phyloP scores from a whole-genome alignment of 805 yeast species.

The Candida adriatica region DNA sequence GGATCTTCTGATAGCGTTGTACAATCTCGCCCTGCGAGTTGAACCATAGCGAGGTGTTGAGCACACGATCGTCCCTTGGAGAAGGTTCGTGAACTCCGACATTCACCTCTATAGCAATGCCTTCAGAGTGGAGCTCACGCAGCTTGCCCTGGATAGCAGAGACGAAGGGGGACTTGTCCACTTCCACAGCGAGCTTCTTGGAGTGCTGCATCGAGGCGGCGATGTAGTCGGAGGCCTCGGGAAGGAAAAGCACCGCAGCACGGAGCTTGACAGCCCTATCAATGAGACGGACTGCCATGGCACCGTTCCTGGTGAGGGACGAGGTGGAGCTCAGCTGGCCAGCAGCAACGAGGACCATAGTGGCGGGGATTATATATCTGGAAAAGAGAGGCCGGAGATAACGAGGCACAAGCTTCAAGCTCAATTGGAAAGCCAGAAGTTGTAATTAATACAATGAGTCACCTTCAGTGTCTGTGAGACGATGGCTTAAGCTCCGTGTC shows the following conservation, averaged over 20 bases:
- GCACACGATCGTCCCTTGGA: conserved; percentile 37
- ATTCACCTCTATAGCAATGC: conserved; percentile 49
- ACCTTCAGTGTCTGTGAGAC: too few species aligned
- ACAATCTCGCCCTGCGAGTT: conserved; percentile 54
- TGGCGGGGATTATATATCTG: too few species aligned
- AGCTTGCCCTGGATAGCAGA: conserved; percentile 41
- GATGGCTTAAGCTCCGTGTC: too few species aligned
- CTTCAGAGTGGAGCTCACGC: conserved; percentile 28
- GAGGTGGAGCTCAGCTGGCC: conserved; percentile 83
- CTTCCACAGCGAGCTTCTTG: conserved; percentile 46
- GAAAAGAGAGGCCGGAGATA: too few species aligned
- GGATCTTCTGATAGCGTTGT: conserved; percentile 76
- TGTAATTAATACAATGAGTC: too few species aligned
- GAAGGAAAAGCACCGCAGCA: conserved; percentile 71
- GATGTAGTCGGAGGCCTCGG: conserved; percentile 91
- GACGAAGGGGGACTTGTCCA: conserved; percentile 35
- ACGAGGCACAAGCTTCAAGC: too few species aligned
- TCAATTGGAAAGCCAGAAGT: too few species aligned
- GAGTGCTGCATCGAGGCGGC: conserved; percentile 49
- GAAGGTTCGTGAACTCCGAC: conserved; percentile 89
- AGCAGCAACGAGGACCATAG: conserved; percentile 65
- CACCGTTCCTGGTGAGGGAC: conserved; percentile 51
- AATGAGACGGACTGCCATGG: conserved; percentile 52
- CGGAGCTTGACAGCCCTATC: conserved; percentile 50
- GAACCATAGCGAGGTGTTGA: conserved; percentile 72